Evolutionary conservation across 345 rosid genomes (phyloP), one percentile per base, ranked within the genome.

Genomic region (Salix purpurea): DNA sequence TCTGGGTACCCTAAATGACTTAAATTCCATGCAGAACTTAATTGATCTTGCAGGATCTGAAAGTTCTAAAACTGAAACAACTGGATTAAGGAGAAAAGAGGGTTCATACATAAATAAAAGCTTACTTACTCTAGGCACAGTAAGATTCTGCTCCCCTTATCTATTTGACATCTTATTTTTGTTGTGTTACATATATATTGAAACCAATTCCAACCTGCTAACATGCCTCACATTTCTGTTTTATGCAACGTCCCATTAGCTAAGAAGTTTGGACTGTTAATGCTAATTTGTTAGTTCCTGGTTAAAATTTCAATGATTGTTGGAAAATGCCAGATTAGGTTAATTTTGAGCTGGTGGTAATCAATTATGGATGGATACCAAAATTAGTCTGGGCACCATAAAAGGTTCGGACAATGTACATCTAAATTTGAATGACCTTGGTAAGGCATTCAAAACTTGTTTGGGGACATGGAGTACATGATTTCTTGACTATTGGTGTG

Each of bases 11-110:
- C 15, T 50, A 4, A 39, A 50, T 76, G n/a, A 65, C 70, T 56
- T 28, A n/a, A 71, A 30, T 69, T 77, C 42, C 74, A 62, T 80
- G 82, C 87, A 89, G 92, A 79, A 91, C 76, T 84, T 91, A 71
- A 91, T 89, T 79, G 94, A 91, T 83, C 91, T 91, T 65, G 91
- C 94, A 26, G 94, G 94, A 72, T 91, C 94, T 66, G 94, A 91
- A 80, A 91, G 94, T 79, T 91, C 94, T 23, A 91, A 91, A 80
- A 82, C 90, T 72, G 94, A 91, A 80, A 91, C 94, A 65, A 91
- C 88, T 77, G 92, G 94, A 40, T 67, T 89, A 82, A 83, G 92
- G 72, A 89, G 92, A 81, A 91, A 91, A 74, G 94, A 91, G 80
- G 94, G 94, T 32, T 91, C 92, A 50, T 91, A 84, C 77, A 91